Conservation (phyloP, 192 early-diverging fungal species). For the Coemansia sp. region DNA sequence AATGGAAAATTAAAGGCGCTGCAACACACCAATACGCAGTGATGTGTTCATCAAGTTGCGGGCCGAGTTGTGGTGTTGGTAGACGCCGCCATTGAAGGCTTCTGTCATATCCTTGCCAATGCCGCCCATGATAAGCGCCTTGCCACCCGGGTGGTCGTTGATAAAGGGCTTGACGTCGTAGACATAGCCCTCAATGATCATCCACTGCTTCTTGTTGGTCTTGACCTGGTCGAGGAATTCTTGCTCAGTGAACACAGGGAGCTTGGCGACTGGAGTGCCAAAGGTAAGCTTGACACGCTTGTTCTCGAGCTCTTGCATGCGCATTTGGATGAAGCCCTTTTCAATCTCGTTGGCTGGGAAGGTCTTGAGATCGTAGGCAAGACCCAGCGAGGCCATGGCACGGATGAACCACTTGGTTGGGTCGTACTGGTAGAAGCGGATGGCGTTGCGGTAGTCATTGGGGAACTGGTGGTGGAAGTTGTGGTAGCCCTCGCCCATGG, state of each 20-base stretch:
- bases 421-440: slow-evolving; percentile 75
- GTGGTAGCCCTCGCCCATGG: slow-evolving; percentile 83
- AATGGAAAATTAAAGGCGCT: slow-evolving; percentile 23
- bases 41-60: slow-evolving; percentile 70
- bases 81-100: slow-evolving; percentile 88
- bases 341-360: slow-evolving; percentile 80
- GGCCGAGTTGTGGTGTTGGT: slow-evolving; percentile 89
- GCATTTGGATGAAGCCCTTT: slow-evolving; percentile 80
- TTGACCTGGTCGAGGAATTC: slow-evolving; percentile 68
- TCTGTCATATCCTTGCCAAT: slow-evolving; percentile 86
- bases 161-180: slow-evolving; percentile 84
- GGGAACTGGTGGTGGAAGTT: slow-evolving; percentile 91
- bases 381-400: slow-evolving; percentile 58
- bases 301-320: slow-evolving; percentile 70
- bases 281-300: slow-evolving; percentile 68
- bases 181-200: slow-evolving; percentile 81
- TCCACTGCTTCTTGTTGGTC: slow-evolving; percentile 69
- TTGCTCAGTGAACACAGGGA: slow-evolving; percentile 70
- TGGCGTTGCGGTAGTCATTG: slow-evolving; percentile 83
- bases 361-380: slow-evolving; percentile 71
- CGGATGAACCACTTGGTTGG: slow-evolving; percentile 86
- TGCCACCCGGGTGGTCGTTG: slow-evolving; percentile 88
- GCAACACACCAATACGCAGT: slow-evolving; percentile 52
- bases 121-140: slow-evolving; percentile 64
- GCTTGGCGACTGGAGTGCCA: slow-evolving; percentile 68